Base-by-base conservation (phyloP, 352 stramenopile genomes). In the Phytophthora macrochlamydospora region DNA sequence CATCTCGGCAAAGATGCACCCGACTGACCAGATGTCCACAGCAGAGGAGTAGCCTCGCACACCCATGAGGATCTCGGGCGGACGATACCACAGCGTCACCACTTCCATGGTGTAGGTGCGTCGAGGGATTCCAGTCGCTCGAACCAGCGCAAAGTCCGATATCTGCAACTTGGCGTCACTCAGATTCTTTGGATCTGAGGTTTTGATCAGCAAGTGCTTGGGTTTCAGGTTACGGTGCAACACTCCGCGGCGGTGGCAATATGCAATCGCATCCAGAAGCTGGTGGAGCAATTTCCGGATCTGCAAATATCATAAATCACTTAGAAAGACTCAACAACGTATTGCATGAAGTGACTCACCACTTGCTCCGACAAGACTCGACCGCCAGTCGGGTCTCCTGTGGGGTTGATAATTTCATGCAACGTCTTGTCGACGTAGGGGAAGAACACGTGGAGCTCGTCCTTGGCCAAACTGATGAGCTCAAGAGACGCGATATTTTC, bases 1-100 rank as follows among this genome's bases (percentile, higher is more conserved):
- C 88, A 99, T 98, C 76, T 99, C 98, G 3, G 96, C 98, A 76
- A 99, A 98, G 42, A 99, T 99, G 64, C 96, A 99, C 2, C 98
- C 98, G 28, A 96, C 83, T 28, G 79, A 98, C 94, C 93, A 98
- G 54, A 98, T 98, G 60, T 98, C 94, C 30, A 98, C 86, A 5
- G 86, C 82, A 0, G 84, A 88, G 6, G 86, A 94, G 59, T 95
- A 95, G 0, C 80, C 85, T n/a, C 85, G 78, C 6, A 93, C 84
- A 13, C 91, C 91, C 84, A 97, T 94, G 14, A 97, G 67, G 4
- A 97, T 92, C 65, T 97, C 91, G 2, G 91, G 91, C 11, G 91
- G 86, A 2, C 90, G 83, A 61, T 97, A 97, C 90, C 91, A 97
- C 11, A 97, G 75, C 7, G 91, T 97, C 31, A 97, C 89, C 2